Base-by-base conservation (phyloP, 805 yeast genomes). In the Metschnikowia anglica region DNA sequence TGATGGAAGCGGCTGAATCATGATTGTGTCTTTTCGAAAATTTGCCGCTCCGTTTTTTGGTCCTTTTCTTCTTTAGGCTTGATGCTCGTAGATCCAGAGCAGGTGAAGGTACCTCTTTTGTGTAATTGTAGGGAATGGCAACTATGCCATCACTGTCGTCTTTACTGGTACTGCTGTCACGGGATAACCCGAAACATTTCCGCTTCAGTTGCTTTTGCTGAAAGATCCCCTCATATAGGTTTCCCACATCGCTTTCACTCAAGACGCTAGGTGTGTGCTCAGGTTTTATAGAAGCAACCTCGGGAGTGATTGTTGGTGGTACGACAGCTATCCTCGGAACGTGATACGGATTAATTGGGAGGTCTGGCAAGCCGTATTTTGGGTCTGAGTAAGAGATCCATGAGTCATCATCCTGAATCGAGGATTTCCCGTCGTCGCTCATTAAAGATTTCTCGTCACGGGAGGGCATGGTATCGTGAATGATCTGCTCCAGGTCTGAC, bases 51-150 rank as follows among this genome's bases (percentile, higher is more conserved):
- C 20, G n/a, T 7, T 16, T 30, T 12, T 9, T 30, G 26, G 26
- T 23, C 26, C 11, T 23, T 11, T 23, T 23, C 26, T 23, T 7
- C 26, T 23, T 23, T 23, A 11, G 26, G 26, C 11, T 23, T 8
- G 26, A 11, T 11, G 26, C 11, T 11, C 11, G 10, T 23, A 23
- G 26, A 23, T n/a, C n/a, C n/a, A n/a, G n/a, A n/a, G n/a, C n/a
- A n/a, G 26, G 26, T 7, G 26, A 11, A 7, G 26, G 26, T 23
- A 7, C 23, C 16, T 25, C 43, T 11, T 20, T 17, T n/a, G 50
- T 48, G 9, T 34, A 17, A 3, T 32, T 34, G 39, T 50, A 48
- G 3, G 54, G 48, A 28, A 47, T 34, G 13, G 50, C 48, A 25
- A 50, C 44, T 7, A 48, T 34, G 12, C 37, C 43, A 18, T 44